A percentile compares a stretch with the other conserved stretches of the same genome.
Evolutionary conservation across 345 rosid genomes (phyloP).

Genomic region (Trapa bicornis): DNA sequence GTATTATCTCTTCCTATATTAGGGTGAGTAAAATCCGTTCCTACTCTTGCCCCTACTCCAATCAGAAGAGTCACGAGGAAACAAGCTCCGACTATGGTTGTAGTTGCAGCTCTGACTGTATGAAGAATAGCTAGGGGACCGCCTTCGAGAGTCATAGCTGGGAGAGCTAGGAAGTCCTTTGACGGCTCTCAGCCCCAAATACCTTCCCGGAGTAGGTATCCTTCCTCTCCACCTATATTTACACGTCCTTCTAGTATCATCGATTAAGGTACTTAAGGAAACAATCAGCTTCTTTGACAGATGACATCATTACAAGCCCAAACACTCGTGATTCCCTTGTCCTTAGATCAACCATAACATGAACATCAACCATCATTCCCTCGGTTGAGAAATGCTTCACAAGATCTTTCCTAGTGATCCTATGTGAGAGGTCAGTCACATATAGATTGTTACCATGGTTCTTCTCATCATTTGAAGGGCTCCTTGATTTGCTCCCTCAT

Average conservation of each 20-base stretch:
- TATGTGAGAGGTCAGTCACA: constrained; percentile 80
- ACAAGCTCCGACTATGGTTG: too few relatives aligned
- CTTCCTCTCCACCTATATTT: constrained; percentile 77
- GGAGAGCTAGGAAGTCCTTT: constrained; percentile 11
- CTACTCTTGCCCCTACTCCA: too few relatives aligned
- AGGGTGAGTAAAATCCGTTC: too few relatives aligned
- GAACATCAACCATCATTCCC: constrained; percentile 80
- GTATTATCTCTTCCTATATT: constrained; percentile 34
- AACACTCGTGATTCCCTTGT: constrained; percentile 89
- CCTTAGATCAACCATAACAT: constrained; percentile 88
- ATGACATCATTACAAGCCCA: constrained; percentile 79
- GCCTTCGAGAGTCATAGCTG: constrained; percentile 22
- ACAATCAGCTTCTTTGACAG: constrained; percentile 52
- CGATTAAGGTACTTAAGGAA: constrained; percentile 65
- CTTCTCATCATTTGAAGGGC: constrained; percentile 40
- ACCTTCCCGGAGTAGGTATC: constrained; percentile 92
- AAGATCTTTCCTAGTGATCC: constrained; percentile 61
- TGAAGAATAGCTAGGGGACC: constrained; percentile 43
- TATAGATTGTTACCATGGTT: constrained; percentile 91
- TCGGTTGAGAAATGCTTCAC: constrained; percentile 60
- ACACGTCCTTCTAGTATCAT: constrained; percentile 72
- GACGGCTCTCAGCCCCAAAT: constrained; percentile 56
- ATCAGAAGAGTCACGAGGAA: too few relatives aligned
- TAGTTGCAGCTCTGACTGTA: constrained; percentile 14
- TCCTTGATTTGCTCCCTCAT: constrained; percentile 42